Evolutionary conservation across 805 yeast species (phyloP), one percentile per base, ranked within the genome.

Genomic region (Pichia cephalocereana): DNA sequence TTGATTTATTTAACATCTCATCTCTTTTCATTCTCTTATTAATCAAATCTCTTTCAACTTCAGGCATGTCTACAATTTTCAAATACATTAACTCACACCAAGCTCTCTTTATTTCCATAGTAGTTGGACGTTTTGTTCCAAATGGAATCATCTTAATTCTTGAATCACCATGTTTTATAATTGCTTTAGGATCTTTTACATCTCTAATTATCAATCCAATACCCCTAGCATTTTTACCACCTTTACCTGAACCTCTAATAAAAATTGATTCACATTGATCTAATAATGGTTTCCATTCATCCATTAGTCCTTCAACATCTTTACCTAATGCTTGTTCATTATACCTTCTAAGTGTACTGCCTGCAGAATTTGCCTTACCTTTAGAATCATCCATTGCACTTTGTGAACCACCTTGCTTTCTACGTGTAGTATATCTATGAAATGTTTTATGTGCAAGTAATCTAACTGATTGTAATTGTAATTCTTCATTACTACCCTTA

Each of bases 331-430:
- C 91, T 48, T 80, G 83, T 65, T 93, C 99, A 58, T 90, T 91
- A 57, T 88, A 82, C 52, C 99, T 74, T 69, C 99, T 80, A 42
- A 93, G 72, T 46, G 80, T 79, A 1, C 97, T 84, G 45, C 99
- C 99, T 0, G 96, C 99, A 27, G 96, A 88, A 53, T 88, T 88
- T 8, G 98, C 98, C 62, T 90, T 91, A 5, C 99, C 98, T 55
- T 84, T 79, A 1, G 96, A 85, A 59, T 83, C 87, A 65, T 93
- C 99, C 65, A 79, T 83, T 1, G 97, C 90, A 54, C 90, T 79
- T 63, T 93, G 99, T 0, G 97, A 77, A 1, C 99, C 99, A 71
- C 99, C 99, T 65, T 93, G 99, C 61, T 93, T 93, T 54, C 96
- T 76, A 70, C 99, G 80, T 1, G 97, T 89, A 2, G 99, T 93